These are phyloP conservation scores for Lentinula novae-zelandiae DNA, from an alignment of 1,284 basidiomycete genomes.

Conservation along the genomic window DNA sequence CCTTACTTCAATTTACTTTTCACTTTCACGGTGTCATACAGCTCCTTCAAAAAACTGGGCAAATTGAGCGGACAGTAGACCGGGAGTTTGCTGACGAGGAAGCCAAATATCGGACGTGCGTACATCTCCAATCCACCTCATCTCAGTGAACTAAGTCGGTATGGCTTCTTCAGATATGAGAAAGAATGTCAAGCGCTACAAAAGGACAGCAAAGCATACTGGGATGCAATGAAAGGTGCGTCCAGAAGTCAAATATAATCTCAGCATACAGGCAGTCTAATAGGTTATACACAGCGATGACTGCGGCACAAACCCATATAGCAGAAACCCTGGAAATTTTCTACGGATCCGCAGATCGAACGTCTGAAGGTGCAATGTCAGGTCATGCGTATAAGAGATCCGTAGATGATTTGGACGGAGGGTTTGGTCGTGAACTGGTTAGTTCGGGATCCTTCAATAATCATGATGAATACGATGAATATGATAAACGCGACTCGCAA, in stretches of 20 bases:
- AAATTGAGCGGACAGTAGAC: constrained; percentile 95
- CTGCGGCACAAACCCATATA: constrained; percentile 88
- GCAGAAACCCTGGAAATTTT: constrained; percentile 94
- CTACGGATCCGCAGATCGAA: constrained; percentile 82
- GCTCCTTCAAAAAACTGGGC: constrained; percentile 96
- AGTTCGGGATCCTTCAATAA: constrained; percentile 21
- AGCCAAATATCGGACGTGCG: constrained; percentile 85
- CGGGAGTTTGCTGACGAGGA: constrained; percentile 93
- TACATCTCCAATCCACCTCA: constrained; percentile 16
- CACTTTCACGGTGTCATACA: constrained; percentile 25
- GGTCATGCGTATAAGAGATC: constrained; percentile 95
- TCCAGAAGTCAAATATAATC: not conserved
- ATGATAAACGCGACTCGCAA: too few species aligned
- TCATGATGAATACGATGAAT: not conserved
- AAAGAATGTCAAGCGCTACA: constrained; percentile 91
- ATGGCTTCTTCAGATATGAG: constrained; percentile 64
- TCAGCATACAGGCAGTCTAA: not conserved
- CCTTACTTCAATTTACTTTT: constrained; percentile 5
- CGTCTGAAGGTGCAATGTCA: constrained; percentile 93
- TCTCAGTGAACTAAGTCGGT: not conserved
- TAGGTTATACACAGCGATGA: constrained; percentile 63
- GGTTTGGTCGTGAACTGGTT: constrained; percentile 84
- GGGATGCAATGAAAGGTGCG: constrained; percentile 90
- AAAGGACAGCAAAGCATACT: constrained; percentile 93
- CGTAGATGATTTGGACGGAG: constrained; percentile 90